Percentiles rank a stretch among this genome's conserved stretches.
Evolutionary conservation across 2,329 filamentous ascomycete genomes (phyloP).

Genomic region (Metarhizium album): DNA sequence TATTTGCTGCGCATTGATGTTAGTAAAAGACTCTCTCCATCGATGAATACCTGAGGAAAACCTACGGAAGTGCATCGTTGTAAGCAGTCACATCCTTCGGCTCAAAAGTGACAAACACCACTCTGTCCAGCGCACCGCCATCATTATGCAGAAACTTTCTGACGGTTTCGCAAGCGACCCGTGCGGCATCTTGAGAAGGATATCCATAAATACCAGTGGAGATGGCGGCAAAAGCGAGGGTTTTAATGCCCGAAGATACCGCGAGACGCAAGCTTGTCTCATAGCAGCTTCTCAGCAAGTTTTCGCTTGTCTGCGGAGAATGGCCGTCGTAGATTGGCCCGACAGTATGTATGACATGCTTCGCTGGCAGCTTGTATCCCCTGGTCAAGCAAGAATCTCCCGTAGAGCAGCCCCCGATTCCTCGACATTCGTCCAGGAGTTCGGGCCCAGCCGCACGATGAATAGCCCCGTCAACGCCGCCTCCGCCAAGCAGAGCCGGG

Average conservation of each 20-base stretch:
- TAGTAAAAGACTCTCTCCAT: not conserved
- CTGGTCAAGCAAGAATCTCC: slow-evolving; percentile 75
- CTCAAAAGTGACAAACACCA: slow-evolving; percentile 81
- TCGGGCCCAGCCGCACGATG: slow-evolving; percentile 66
- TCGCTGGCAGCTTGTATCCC: slow-evolving; percentile 65
- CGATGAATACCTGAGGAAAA: not conserved
- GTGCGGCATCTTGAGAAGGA: slow-evolving; percentile 61
- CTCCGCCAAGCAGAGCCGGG: slow-evolving; percentile 63
- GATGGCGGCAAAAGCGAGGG: slow-evolving; percentile 71
- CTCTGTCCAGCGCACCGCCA: slow-evolving; percentile 46
- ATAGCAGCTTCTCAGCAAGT: slow-evolving; percentile 55
- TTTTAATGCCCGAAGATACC: slow-evolving; percentile 51
- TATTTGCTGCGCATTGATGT: slow-evolving; percentile 10
- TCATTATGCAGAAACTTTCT: slow-evolving; percentile 41
- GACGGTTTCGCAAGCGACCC: slow-evolving; percentile 54
- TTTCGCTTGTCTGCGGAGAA: slow-evolving; percentile 27
- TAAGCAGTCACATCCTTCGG: slow-evolving; percentile 70
- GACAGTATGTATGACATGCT: slow-evolving; percentile 80
- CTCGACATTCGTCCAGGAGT: slow-evolving; percentile 61
- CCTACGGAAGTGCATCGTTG: slow-evolving; percentile 57
- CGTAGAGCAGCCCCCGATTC: slow-evolving; percentile 60
- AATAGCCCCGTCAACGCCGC: slow-evolving; percentile 85
- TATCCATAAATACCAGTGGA: slow-evolving; percentile 90
- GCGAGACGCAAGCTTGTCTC: slow-evolving; percentile 61
- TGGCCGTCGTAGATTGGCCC: slow-evolving; percentile 60